Evolutionary conservation across 2,329 filamentous ascomycete genomes (phyloP).

Genomic region (Mycosphaerella sp.): DNA sequence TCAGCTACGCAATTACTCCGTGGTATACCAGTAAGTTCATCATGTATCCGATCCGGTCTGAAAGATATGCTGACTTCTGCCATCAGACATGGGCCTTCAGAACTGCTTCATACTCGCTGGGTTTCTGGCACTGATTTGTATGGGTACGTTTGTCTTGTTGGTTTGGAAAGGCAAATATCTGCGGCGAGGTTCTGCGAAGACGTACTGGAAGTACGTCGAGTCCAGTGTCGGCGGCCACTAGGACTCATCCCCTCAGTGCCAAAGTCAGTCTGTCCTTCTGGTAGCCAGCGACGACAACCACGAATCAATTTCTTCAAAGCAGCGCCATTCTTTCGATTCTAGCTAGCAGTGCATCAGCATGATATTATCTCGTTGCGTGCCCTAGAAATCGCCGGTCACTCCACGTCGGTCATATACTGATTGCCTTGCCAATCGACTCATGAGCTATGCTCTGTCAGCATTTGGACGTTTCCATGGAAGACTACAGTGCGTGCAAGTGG

Average conservation of each 20-base stretch:
- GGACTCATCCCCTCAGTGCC: neutral
- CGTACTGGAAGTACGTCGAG: conserved; percentile 18
- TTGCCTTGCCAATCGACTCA: conserved; percentile 11
- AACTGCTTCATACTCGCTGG: conserved; percentile 34
- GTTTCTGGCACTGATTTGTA: conserved; percentile 14
- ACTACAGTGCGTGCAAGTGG: neutral
- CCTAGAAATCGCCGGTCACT: conserved; percentile 11
- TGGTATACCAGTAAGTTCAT: conserved; percentile 32
- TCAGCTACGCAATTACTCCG: conserved; percentile 45
- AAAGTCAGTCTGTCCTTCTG: neutral
- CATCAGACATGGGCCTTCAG: conserved; percentile 34
- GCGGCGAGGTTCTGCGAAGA: conserved; percentile 12
- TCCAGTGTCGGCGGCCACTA: conserved; percentile 9
- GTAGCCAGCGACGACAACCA: conserved; percentile 12
- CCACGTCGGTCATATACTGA: conserved; percentile 8
- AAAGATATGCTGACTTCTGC: neutral
- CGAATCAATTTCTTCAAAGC: conserved; percentile 15
- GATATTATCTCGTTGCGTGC: conserved; percentile 15
- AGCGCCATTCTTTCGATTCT: conserved; percentile 9
- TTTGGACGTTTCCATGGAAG: neutral
- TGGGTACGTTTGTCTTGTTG: conserved; percentile 20
- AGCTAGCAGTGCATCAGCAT: conserved; percentile 13
- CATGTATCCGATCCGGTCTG: neutral
- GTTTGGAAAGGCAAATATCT: conserved; percentile 21
- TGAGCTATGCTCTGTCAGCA: neutral